Base-by-base conservation (phyloP, 306 rosid species). In the Senna siamea region DNA sequence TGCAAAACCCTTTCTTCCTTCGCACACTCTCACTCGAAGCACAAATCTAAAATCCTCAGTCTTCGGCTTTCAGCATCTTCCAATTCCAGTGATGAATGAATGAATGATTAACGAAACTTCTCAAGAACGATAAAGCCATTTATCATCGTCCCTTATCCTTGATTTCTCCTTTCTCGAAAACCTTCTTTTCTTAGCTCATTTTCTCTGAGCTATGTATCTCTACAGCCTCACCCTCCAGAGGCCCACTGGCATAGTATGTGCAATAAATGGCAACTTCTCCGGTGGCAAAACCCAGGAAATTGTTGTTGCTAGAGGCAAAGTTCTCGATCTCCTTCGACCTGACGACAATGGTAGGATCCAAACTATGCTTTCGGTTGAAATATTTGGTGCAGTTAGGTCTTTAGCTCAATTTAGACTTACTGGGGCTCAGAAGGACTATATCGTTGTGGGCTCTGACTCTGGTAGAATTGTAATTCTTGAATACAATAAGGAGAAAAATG, bases 241-340 rank as follows among this genome's bases (percentile, higher is more conserved):
- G 30, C 91, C 99, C 28, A 94, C 99, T 44, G 97, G 99, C 61
- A 76, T 94, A 59, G 86, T 94, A 38, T 87, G 90, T 47, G 99
- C 99, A 79, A 94, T 94, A 72, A 88, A 94, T 30, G 99, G 99
- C 18, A 94, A 40, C 80, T 94, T 94, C 96, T 91, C 99, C 77
- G 99, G 99, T 57, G 99, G 97, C 5, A 94, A 92, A 73, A 70
- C 61, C 9, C 99, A 94, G 71, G 99, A 94, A 79, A 88, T 94
- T 13, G 99, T 88, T 18, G 97, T 94, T 20, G 97, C 95, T 14
- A 70, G 96, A 20, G 99, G 99, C 72, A 94, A 91, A 72, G 91
- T 92, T 13, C 96, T 94, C 65, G 99, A 94, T 75, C 96, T 94
- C 72, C 92, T 94, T 47, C 96, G 99, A 12, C 98, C 97, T 15